These are phyloP conservation scores for Magnusiomyces sp. DNA, from an alignment of 1,139 yeast genomes.

Conservation along the genomic window DNA sequence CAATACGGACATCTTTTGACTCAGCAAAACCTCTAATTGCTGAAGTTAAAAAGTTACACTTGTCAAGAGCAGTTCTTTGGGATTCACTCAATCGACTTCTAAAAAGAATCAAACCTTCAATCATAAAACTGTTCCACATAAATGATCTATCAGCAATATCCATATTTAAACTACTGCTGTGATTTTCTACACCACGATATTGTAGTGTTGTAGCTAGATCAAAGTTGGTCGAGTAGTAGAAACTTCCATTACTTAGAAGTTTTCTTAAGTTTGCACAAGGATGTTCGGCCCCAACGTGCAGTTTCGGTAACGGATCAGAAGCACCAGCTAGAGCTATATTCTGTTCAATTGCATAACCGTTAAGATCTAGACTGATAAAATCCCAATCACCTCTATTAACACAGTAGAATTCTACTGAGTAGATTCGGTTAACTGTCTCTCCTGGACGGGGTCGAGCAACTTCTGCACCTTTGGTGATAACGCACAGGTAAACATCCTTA, in stretches of 20 bases:
- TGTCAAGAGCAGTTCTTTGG: slow-evolving; percentile 54
- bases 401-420: slow-evolving; percentile 78
- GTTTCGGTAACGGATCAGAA: slow-evolving; percentile 19
- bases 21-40: slow-evolving; percentile 94
- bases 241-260: slow-evolving; percentile 76
- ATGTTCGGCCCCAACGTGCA: slow-evolving; percentile 41
- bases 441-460: slow-evolving; percentile 81
- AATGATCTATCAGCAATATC: slow-evolving; percentile 55
- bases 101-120: slow-evolving; percentile 71
- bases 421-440: slow-evolving; percentile 73
- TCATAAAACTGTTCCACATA: slow-evolving; percentile 95
- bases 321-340: slow-evolving; percentile 18
- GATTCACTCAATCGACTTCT: slow-evolving; percentile 58
- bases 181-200: slow-evolving; percentile 35
- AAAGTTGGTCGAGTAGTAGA: slow-evolving; percentile 85
- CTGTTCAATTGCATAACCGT: slow-evolving; percentile 48
- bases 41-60: slow-evolving; percentile 74
- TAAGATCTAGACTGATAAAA: slow-evolving; percentile 53
- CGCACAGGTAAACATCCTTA: slow-evolving; percentile 58
- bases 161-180: slow-evolving; percentile 33
- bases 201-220: slow-evolving; percentile 83
- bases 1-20: slow-evolving; percentile 49
- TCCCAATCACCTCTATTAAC: slow-evolving; percentile 73
- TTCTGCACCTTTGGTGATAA: slow-evolving; percentile 63
- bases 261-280: slow-evolving; percentile 80